phyloP scores from a whole-genome alignment of 257 asterid genomes.

The Penstemon newberryi region DNA sequence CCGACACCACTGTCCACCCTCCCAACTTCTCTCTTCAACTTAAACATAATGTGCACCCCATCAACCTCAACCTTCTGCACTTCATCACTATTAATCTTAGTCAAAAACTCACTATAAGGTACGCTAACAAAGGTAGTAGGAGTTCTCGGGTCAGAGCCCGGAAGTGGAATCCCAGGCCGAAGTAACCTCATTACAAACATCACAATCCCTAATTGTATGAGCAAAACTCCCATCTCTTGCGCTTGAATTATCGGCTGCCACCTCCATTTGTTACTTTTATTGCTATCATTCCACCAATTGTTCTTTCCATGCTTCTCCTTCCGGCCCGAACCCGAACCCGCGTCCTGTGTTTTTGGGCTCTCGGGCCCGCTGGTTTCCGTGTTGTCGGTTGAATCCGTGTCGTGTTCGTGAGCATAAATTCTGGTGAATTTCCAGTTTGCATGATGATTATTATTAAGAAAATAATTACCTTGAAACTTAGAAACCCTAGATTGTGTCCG shows the following conservation, averaged over 20 bases:
- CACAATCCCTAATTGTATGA: slow-evolving; percentile 83
- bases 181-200: slow-evolving; percentile 90
- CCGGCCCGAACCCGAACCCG: slow-evolving; percentile 53
- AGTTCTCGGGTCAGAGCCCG: slow-evolving; percentile 80
- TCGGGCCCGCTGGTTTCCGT: slow-evolving; percentile 55
- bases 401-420: slow-evolving; percentile 75
- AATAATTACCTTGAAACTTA: slow-evolving; percentile 31
- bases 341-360: slow-evolving; percentile 38
- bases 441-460: slow-evolving; percentile 29
- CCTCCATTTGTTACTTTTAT: slow-evolving; percentile 56
- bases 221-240: slow-evolving; percentile 82
- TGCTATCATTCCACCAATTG: slow-evolving; percentile 52
- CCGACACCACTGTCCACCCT: slow-evolving; percentile 43
- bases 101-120: slow-evolving; percentile 88
- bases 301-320: slow-evolving; percentile 79
- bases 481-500: slow-evolving; percentile 52
- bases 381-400: slow-evolving; percentile 66
- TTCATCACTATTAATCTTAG: slow-evolving; percentile 65
- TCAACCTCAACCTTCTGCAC: slow-evolving; percentile 98
- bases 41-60: slow-evolving; percentile 92
- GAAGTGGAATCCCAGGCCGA: slow-evolving; percentile 86
- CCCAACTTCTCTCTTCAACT: slow-evolving; percentile 66
- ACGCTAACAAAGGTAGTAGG: slow-evolving; percentile 69
- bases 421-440: slow-evolving; percentile 37
- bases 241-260: slow-evolving; percentile 93